These are phyloP conservation scores for Talaromyces thailandensis DNA, from an alignment of 495 filamentous ascomycete species.

Conservation along the genomic window DNA sequence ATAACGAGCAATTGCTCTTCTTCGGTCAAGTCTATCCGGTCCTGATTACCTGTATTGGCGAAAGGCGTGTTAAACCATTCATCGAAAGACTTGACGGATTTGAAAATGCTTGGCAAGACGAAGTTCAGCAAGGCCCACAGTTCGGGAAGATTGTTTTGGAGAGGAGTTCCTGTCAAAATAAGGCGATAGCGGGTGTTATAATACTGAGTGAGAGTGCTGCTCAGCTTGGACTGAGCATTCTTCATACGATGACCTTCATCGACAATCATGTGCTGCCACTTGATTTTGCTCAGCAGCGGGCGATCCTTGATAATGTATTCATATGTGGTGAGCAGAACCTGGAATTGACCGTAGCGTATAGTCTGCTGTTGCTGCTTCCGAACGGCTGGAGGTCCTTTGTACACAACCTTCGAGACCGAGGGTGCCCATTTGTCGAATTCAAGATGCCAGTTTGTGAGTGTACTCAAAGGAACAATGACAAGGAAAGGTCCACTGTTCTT, in stretches of 20 bases:
- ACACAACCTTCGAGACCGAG: constrained; percentile 74
- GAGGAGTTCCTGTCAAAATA: constrained; percentile 92
- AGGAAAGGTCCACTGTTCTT: constrained; percentile 87
- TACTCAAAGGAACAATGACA: constrained; percentile 93
- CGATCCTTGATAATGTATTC: constrained; percentile 99
- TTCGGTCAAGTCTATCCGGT: constrained; percentile 98
- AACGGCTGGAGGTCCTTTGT: constrained; percentile 86
- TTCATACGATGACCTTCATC: constrained; percentile 99
- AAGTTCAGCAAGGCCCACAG: constrained; percentile 98
- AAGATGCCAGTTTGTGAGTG: constrained; percentile 94
- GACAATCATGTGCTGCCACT: constrained; percentile 99
- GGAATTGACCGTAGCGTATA: constrained; percentile 90
- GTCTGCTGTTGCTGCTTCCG: constrained; percentile 89
- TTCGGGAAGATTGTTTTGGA: constrained; percentile 95
- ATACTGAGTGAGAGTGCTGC: constrained; percentile 86
- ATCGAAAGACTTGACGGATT: constrained; percentile 97
- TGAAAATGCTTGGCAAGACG: constrained; percentile 96
- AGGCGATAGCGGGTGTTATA: constrained; percentile 91
- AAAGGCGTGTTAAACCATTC: constrained; percentile 99
- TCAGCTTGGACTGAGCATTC: constrained; percentile 94
- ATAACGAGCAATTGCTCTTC: constrained; percentile 99
- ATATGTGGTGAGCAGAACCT: constrained; percentile 93
- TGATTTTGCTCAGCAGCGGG: constrained; percentile 88
- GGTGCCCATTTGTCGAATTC: constrained; percentile 99
- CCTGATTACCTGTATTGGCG: constrained; percentile 93